Base-by-base conservation (phyloP, 805 yeast genomes). In the Monosporozyma aerobia region DNA sequence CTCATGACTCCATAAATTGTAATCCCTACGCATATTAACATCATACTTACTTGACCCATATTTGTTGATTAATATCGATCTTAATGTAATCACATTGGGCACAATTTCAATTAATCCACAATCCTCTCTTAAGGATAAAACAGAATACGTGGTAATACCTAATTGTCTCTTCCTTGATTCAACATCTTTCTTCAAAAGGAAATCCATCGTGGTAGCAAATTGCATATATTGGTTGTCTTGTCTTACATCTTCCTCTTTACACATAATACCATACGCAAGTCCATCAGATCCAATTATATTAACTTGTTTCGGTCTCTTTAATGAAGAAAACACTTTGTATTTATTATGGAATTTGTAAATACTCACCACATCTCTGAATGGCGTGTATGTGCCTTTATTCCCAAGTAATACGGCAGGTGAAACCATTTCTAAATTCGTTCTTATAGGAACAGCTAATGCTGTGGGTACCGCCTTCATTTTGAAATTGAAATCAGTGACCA, bases 181-280 rank as follows among this genome's bases (percentile, higher is more conserved):
- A 13, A 77, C 75, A 61, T 85, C 86, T 19, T 77, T 76, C 22
- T 73, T 69, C 52, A 94, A 72, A 32, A 94, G 65, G 58, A 87
- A 79, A 63, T 90, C 90, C 67, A 94, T 81, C 68, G 90, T 85
- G 1, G 88, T 81, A 0, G 97, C 88, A 60, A 94, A 85, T 60
- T 95, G 76, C 86, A 90, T 86, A 50, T 92, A 80, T 60, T 95
- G 86, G 3, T 96, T 94, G 72, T 95, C 99, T 63, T 95, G 95
- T 57, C 98, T 73, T 19, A 95, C 83, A 70, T 94, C 99, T 68
- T 94, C 99, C 56, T 82, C 78, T 63, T 94, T 94, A 60, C 95
- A 83, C 70, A 94, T 76, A 14, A 94, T 75, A 19, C 84, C 78
- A 64, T 90, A 90, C 1, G 72, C 67, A n/a, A 70, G 69, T 8